These are phyloP conservation scores for Termitomyces sp. DNA, from an alignment of 768 basidiomycete species.

Conservation along the genomic window DNA sequence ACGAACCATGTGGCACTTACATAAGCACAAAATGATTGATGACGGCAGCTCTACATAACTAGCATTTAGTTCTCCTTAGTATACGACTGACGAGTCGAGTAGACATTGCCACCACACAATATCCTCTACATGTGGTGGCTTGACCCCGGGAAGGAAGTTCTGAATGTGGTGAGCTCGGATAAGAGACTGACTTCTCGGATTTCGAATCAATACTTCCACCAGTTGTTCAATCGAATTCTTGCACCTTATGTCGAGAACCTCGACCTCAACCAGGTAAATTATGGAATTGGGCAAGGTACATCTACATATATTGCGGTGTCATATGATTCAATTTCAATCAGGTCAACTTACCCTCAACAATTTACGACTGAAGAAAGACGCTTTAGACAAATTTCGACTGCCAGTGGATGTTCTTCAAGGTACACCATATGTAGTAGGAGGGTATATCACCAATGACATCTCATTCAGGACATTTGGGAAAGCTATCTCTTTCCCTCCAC, in stretches of 20 bases:
- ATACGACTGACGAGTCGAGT: background rate
- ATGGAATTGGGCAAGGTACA: slow-evolving; percentile 83
- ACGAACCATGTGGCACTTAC: background rate
- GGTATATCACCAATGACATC: background rate
- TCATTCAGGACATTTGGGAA: slow-evolving; percentile 71
- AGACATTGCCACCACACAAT: background rate
- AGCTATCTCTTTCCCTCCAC: slow-evolving; percentile 78
- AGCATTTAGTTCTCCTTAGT: background rate
- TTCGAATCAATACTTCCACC: background rate
- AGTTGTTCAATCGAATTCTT: slow-evolving; percentile 85
- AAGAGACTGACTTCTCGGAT: background rate
- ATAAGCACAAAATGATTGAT: background rate
- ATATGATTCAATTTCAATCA: slow-evolving; percentile 19
- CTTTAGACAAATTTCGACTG: slow-evolving; percentile 90
- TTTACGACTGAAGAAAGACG: slow-evolving; percentile 86
- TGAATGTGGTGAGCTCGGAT: slow-evolving; percentile 58
- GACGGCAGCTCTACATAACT: background rate
- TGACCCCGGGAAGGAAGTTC: slow-evolving; percentile 79
- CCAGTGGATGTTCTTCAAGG: slow-evolving; percentile 96
- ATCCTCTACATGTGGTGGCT: slow-evolving; percentile 71
- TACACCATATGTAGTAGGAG: slow-evolving; percentile 19
- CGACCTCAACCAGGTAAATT: slow-evolving; percentile 91
- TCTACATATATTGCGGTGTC: background rate
- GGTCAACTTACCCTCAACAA: slow-evolving; percentile 76
- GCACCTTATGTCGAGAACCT: slow-evolving; percentile 96